Percentiles rank a stretch among this genome's conserved stretches.
These are phyloP conservation scores for Pseudogymnoascus sp. DNA, from an alignment of 2,329 filamentous ascomycete genomes.

Conservation along the genomic window DNA sequence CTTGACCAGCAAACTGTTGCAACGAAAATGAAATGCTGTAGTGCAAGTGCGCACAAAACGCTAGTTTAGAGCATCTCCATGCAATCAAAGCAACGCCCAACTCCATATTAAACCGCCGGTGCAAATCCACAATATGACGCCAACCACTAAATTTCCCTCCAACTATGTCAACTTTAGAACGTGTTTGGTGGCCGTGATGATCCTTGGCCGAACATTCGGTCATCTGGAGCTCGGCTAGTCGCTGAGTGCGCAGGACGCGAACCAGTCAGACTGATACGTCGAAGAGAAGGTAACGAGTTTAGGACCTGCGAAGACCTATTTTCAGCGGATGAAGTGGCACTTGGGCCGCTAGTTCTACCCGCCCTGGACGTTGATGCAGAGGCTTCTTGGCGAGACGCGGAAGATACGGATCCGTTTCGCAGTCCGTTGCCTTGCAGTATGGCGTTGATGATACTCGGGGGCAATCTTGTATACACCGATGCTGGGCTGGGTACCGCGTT, in stretches of 20 bases:
- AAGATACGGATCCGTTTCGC: not conserved
- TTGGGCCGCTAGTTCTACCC: not conserved
- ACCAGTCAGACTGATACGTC: not conserved
- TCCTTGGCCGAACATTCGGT: not conserved
- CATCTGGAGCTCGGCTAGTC: not conserved
- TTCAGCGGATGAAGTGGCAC: not conserved
- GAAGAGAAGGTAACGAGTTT: not conserved
- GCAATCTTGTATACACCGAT: conserved; percentile 2
- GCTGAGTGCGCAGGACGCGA: not conserved
- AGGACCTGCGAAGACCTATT: not conserved
- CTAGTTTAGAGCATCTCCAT: not conserved
- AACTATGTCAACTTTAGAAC: not conserved
- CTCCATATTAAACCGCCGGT: conserved; percentile 1
- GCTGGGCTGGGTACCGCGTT: not conserved
- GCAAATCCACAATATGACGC: not conserved
- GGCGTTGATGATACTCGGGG: conserved; percentile 1
- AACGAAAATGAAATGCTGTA: not conserved
- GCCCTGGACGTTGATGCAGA: not conserved
- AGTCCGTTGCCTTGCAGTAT: not conserved
- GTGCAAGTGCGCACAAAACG: conserved; percentile 4
- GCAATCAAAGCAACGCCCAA: conserved; percentile 1
- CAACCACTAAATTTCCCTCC: not conserved
- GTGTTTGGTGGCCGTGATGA: not conserved
- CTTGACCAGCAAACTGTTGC: conserved; percentile 7
- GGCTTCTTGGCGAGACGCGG: not conserved